phyloP scores from a whole-genome alignment of 2,329 filamentous ascomycete species.

The Kalmusia sp. region DNA sequence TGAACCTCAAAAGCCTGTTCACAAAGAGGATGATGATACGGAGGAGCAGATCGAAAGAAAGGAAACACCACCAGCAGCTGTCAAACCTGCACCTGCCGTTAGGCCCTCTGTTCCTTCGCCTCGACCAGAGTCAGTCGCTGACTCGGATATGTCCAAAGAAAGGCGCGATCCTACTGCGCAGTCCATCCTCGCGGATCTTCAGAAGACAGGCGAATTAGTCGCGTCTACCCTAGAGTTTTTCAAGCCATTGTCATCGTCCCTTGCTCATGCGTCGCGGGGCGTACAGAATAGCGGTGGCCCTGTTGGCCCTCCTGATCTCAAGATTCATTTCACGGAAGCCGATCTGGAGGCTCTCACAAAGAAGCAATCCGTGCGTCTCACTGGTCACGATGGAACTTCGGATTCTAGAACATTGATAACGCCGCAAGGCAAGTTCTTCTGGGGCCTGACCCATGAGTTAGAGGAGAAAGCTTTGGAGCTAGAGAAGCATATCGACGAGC shows the following conservation, averaged over 20 bases:
- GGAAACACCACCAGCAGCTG: conserved; percentile 2
- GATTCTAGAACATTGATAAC: conserved; percentile 72
- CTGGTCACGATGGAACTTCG: conserved; percentile 50
- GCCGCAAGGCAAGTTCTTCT: conserved; percentile 77
- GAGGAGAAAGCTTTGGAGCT: conserved; percentile 74
- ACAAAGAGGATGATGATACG: conserved; percentile 33
- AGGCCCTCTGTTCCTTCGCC: conserved; percentile 32
- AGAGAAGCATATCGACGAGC: conserved; percentile 58
- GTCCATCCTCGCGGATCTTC: conserved; percentile 48
- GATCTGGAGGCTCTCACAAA: conserved; percentile 61
- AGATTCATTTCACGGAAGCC: conserved; percentile 48
- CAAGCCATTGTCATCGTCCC: conserved; percentile 47
- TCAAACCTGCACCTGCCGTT: conserved; percentile 8
- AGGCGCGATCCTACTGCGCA: conserved; percentile 40
- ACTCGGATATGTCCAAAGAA: conserved; percentile 38
- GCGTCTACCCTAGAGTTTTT: conserved; percentile 51
- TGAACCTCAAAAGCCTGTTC: conserved; percentile 34
- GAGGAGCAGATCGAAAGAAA: conserved; percentile 20
- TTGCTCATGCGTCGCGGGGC: conserved; percentile 38
- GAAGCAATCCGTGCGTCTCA: conserved; percentile 57
- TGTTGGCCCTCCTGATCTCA: conserved; percentile 42
- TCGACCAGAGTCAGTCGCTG: conserved; percentile 17
- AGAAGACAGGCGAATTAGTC: conserved; percentile 47
- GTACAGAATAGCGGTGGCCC: conserved; percentile 22
- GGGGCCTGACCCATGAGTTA: conserved; percentile 71